Base-by-base conservation (phyloP, 2,329 filamentous ascomycete genomes). In the Paracoccidioides lutzii region DNA sequence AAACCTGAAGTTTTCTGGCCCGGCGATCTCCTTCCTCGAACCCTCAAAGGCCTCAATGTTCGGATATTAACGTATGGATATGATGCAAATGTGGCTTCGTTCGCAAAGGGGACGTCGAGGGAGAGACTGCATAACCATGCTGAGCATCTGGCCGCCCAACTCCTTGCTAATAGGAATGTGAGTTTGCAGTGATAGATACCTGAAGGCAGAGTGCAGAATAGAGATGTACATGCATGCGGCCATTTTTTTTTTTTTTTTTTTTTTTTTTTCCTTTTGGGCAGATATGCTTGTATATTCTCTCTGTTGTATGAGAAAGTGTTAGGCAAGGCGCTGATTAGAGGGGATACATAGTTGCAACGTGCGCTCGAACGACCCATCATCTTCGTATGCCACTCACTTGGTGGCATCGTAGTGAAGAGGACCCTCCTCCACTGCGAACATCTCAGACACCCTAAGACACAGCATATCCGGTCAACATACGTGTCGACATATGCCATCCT, bases 401-500 rank as follows among this genome's bases (percentile, higher is more conserved):
- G 86, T 3, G 87, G 86, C 5, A 80, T 89, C 57, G 72, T 90
- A 1, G 78, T 85, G 53, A 90, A 90, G 68, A 76, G 83, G 49
- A 82, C 84, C 1, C 71, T 90, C 50, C 76, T 86, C 52, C 82
- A 85, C 65, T 85, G 83, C 48, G 79, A 80, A 60, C 83, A 82
- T 62, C 66, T 86, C 10, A 76, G 74, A 6, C 77, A 76, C 43
- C 42, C 30, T 28, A 76, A 78, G 55, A 77, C 81, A 61, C 80
- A 87, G 58, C 78, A 85, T 55, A 76, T 82, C 40, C 79, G 84
- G 22, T 84, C 83, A 9, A 80, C 89, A 53, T 88, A 80, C 61
- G 78, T 88, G 8, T 88, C 84, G 0, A 90, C 87, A 0, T 90
- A 84, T 64, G 87, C 82, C 30, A 80, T 90, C 56, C 76, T 90